phyloP scores from a whole-genome alignment of 2,329 filamentous ascomycete genomes.

The Beauveria bassiana region DNA sequence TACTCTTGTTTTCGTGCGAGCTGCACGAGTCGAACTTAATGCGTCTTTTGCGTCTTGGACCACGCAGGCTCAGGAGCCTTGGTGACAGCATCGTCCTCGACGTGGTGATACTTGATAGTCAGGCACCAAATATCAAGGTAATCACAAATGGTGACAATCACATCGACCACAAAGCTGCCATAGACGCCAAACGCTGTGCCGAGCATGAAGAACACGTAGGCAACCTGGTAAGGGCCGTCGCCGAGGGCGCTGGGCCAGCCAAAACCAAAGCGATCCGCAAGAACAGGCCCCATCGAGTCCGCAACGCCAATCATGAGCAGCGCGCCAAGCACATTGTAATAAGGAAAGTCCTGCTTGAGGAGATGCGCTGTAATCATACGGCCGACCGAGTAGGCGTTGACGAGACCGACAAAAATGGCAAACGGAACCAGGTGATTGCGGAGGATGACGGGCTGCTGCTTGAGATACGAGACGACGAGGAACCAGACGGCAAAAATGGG shows the following conservation, averaged over 20 bases:
- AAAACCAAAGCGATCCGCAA: slow-evolving; percentile 51
- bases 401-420: slow-evolving; percentile 74
- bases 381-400: slow-evolving; percentile 92
- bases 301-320: slow-evolving; percentile 72
- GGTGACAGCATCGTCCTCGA: slow-evolving; percentile 27
- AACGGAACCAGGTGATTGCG: slow-evolving; percentile 82
- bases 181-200: slow-evolving; percentile 86
- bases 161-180: slow-evolving; percentile 92
- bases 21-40: not conserved
- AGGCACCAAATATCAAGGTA: slow-evolving; percentile 98
- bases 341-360: slow-evolving; percentile 80
- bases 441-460: slow-evolving; percentile 77
- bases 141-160: slow-evolving; percentile 96
- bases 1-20: not conserved
- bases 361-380: slow-evolving; percentile 95
- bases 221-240: slow-evolving; percentile 75
- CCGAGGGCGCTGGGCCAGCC: slow-evolving; percentile 74
- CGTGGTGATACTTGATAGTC: slow-evolving; percentile 80
- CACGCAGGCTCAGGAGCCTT: slow-evolving; percentile 9
- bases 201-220: slow-evolving; percentile 82
- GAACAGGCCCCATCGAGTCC: slow-evolving; percentile 68
- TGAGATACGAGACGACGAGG: slow-evolving; percentile 70
- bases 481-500: slow-evolving; percentile 76
- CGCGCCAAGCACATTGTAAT: slow-evolving; percentile 75
- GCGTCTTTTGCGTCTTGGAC: slow-evolving; percentile 12